Evolutionary conservation across 139 green algal genomes (phyloP).

Genomic region (Chlamydomonas eustigma): DNA sequence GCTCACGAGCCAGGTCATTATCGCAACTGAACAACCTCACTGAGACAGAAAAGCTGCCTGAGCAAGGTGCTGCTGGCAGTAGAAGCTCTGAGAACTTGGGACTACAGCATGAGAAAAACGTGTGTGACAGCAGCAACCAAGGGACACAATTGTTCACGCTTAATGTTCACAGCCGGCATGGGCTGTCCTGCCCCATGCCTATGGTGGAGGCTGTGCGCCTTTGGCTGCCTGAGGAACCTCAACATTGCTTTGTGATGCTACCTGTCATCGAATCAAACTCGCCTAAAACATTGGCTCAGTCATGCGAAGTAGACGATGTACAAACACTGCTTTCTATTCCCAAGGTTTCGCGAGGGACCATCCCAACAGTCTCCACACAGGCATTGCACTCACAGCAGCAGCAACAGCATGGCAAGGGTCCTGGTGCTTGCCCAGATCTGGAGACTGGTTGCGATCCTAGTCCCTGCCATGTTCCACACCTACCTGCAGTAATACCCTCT

Average conservation of each 20-base stretch:
- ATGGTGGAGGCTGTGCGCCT: not conserved
- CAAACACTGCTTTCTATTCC: too few relatives aligned
- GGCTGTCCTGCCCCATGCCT: conserved; percentile 1
- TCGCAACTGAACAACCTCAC: too few relatives aligned
- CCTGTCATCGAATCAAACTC: not conserved
- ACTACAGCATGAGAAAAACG: too few relatives aligned
- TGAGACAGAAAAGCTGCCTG: too few relatives aligned
- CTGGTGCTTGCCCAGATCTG: not conserved
- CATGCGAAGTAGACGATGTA: too few relatives aligned
- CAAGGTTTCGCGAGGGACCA: not conserved
- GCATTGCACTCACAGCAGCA: too few relatives aligned
- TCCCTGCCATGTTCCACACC: not conserved
- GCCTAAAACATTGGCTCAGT: not conserved
- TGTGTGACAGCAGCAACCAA: not conserved
- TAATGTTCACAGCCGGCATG: not conserved
- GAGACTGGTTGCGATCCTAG: too few relatives aligned
- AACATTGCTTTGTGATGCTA: not conserved
- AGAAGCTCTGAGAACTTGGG: too few relatives aligned
- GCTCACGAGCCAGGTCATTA: too few relatives aligned
- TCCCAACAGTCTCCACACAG: not conserved
- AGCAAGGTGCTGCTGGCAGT: too few relatives aligned
- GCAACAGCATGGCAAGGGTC: not conserved
- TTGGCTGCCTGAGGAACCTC: not conserved
- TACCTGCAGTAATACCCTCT: not conserved
- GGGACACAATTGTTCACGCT: not conserved